Percentiles rank a stretch among this genome's conserved stretches.
Evolutionary conservation across 768 basidiomycete species (phyloP).

Genomic region (Kondoa subrosea): DNA sequence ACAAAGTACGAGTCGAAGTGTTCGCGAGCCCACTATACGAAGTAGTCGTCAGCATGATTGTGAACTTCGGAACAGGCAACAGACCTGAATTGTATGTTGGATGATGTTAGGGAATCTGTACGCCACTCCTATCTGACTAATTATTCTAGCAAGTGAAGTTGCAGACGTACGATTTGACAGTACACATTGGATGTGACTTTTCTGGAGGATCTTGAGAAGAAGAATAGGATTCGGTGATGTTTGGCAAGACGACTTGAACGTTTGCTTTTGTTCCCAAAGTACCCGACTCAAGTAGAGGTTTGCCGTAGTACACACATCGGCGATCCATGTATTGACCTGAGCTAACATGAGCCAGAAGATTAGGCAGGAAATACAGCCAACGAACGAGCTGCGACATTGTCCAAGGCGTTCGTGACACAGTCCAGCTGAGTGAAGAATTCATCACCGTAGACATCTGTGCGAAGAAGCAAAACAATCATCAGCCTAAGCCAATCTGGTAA

Average conservation of each 20-base stretch:
- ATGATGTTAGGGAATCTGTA: slow-evolving; percentile 97
- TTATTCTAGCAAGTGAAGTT: background rate
- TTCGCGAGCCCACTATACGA: slow-evolving; percentile 66
- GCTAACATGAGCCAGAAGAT: slow-evolving; percentile 89
- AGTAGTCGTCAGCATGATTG: background rate
- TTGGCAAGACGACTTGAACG: slow-evolving; percentile 81
- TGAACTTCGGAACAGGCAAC: slow-evolving; percentile 21
- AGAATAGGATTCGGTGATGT: slow-evolving; percentile 88
- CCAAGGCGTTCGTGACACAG: slow-evolving; percentile 90
- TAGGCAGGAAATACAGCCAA: slow-evolving; percentile 78
- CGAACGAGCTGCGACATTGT: slow-evolving; percentile 80
- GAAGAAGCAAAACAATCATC: slow-evolving; percentile 12
- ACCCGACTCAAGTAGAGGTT: slow-evolving; percentile 89
- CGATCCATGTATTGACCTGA: slow-evolving; percentile 90
- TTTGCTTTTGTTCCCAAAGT: slow-evolving; percentile 98
- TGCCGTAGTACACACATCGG: slow-evolving; percentile 88
- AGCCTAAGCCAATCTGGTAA: slow-evolving; percentile 12
- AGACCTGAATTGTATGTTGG: slow-evolving; percentile 86
- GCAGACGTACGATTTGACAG: slow-evolving; percentile 46
- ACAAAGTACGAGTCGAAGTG: slow-evolving; percentile 86
- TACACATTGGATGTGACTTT: slow-evolving; percentile 90
- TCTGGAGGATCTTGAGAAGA: slow-evolving; percentile 98
- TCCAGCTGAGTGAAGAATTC: slow-evolving; percentile 73
- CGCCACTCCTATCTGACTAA: too few relatives aligned
- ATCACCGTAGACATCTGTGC: slow-evolving; percentile 65